Base-by-base conservation (phyloP, 257 asterid species). In the Ajuga chamaepitys region DNA sequence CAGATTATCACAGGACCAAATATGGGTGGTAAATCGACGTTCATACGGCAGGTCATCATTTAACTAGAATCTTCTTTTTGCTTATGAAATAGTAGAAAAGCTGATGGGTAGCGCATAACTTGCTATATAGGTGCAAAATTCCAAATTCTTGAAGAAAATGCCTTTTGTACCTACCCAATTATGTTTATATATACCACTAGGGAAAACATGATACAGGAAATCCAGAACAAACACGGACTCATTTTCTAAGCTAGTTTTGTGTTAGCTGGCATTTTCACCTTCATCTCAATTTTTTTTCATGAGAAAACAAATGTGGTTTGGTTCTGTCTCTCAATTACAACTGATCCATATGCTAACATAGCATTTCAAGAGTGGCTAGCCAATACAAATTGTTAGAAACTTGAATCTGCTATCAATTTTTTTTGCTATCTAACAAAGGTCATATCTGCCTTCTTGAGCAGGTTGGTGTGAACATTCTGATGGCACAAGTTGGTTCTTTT, bases 21-120 rank as follows among this genome's bases (percentile, higher is more conserved):
- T 73, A 94, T 94, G 99, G 99, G 97, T 51, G 99, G 99, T 45
- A 94, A 94, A 72, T 94, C 99, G 37, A 94, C 99, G 17, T 94
- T 78, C 80, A 90, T 94, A 72, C 81, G 97, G 62, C 99, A 94
- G 97, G 98, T 89, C 20, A 70, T 70, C 30, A 53, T 21, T 51
- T 64, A 13, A 32, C 20, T 61, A 20, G 9, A 58, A 28, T 61
- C 47, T 63, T 57, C 51, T 53, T 34, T n/a, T 68, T 63, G 22
- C 38, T 66, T 52, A 57, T 9, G 37, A 45, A 50, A 46, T 34
- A 9, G 30, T 14, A n/a, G n/a, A 38, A 30, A 32, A 70, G 46
- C 62, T 34, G 51, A 65, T 73, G 32, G 48, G 25, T 58, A 32
- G 56, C 34, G 54, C 13, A 67, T 57, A 34, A 70, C 55, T 37